Evolutionary conservation across 257 asterid genomes (phyloP).

Genomic region (Linderniella brevidens): DNA sequence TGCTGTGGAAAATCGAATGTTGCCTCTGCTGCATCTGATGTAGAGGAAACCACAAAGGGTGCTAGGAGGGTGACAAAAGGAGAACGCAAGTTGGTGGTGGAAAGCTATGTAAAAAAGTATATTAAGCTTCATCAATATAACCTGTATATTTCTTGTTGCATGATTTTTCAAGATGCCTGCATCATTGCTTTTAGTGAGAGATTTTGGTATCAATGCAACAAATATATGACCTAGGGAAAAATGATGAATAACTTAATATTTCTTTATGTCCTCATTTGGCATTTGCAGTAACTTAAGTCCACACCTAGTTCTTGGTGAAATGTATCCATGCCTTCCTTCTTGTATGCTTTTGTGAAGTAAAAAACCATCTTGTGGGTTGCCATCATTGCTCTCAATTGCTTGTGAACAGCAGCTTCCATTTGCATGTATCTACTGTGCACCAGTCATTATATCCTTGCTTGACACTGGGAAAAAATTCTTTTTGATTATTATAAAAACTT

Average conservation of each 20-base stretch:
- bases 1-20: slow-evolving; percentile 24
- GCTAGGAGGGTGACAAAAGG: slow-evolving; percentile 25
- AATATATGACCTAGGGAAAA: too few species aligned
- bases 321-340: too few species aligned
- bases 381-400: too few species aligned
- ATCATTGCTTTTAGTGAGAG: background rate
- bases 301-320: too few species aligned
- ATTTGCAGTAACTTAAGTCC: too few species aligned
- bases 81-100: slow-evolving; percentile 40
- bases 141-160: background rate
- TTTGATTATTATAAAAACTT: slow-evolving; percentile 2
- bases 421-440: too few species aligned
- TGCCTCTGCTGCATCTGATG: slow-evolving; percentile 23
- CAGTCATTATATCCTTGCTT: too few species aligned
- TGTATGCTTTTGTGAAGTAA: too few species aligned
- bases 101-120: slow-evolving; percentile 47
- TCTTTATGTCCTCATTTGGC: too few species aligned
- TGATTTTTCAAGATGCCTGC: background rate
- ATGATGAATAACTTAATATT: too few species aligned
- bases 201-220: background rate
- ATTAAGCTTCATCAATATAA: slow-evolving; percentile 7
- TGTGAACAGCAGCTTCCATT: too few species aligned
- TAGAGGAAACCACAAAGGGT: slow-evolving; percentile 14
- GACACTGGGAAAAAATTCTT: background rate
- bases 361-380: too few species aligned